These are phyloP conservation scores for Viola pubescens DNA, from an alignment of 441 rosid genomes.

Conservation along the genomic window DNA sequence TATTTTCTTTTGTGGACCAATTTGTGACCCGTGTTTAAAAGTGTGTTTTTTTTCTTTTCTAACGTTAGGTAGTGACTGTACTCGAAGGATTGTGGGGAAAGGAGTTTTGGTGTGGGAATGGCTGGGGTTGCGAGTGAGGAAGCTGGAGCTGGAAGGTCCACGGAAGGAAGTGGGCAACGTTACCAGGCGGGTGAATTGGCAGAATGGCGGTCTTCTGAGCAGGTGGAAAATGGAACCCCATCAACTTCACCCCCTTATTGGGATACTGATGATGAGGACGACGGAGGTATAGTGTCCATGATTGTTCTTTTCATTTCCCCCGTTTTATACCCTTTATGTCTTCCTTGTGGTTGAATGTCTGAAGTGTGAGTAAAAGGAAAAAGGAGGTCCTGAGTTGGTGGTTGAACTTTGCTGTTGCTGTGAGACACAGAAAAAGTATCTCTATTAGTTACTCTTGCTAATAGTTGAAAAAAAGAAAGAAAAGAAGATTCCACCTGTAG, in stretches of 20 bases:
- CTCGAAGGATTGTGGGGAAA: slow-evolving; percentile 29
- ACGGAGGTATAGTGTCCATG: slow-evolving; percentile 37
- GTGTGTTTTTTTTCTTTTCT: slow-evolving; percentile 13
- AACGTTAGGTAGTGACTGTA: slow-evolving; percentile 22
- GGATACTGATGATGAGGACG: slow-evolving; percentile 73
- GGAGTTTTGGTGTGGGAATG: slow-evolving; percentile 49
- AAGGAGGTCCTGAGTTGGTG: too few species aligned
- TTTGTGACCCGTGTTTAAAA: too few species aligned
- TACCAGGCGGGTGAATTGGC: slow-evolving; percentile 68
- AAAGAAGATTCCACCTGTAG: too few species aligned
- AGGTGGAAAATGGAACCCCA: slow-evolving; percentile 76
- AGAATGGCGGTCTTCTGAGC: slow-evolving; percentile 87
- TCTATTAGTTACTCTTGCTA: too few species aligned
- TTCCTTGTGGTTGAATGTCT: neutral
- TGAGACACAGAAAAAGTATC: too few species aligned
- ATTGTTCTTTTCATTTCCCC: slow-evolving; percentile 1
- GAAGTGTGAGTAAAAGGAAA: too few species aligned
- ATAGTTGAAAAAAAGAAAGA: too few species aligned
- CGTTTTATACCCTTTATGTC: neutral
- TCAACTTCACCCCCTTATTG: slow-evolving; percentile 89
- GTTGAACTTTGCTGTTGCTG: too few species aligned
- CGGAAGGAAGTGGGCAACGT: slow-evolving; percentile 55
- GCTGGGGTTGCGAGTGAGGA: slow-evolving; percentile 59
- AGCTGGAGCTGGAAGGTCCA: slow-evolving; percentile 60
- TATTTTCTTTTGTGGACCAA: too few species aligned